Conservation (phyloP, 495 filamentous ascomycete species). For the Aspergillus saccharolyticus region DNA sequence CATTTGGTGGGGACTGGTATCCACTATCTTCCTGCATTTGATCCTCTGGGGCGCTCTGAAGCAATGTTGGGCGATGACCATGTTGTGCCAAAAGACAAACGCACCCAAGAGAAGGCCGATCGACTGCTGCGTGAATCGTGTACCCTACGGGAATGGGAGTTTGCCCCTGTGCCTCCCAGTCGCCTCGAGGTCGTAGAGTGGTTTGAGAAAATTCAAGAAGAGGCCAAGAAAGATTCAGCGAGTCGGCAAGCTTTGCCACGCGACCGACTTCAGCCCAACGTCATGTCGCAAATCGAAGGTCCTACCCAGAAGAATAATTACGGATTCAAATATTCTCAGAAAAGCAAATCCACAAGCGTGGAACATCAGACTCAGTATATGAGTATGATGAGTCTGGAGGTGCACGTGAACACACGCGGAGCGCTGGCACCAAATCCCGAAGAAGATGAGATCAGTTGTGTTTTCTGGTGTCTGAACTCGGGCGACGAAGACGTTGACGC, state of each 20-base stretch:
- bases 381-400: conserved; percentile 91
- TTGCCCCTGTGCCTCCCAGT: conserved; percentile 58
- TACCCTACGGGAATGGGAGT: conserved; percentile 35
- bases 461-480: conserved; percentile 87
- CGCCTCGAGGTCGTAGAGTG: conserved; percentile 66
- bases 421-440: conserved; percentile 79
- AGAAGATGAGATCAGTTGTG: conserved; percentile 79
- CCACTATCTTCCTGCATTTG: conserved; percentile 75
- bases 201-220: conserved; percentile 43
- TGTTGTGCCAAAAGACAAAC: conserved; percentile 39
- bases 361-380: conserved; percentile 88
- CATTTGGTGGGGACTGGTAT: conserved; percentile 67
- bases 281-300: conserved; percentile 81
- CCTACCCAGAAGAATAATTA: conserved; percentile 80
- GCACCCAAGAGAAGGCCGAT: conserved; percentile 46
- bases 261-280: conserved; percentile 22
- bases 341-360: conserved; percentile 66
- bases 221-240: neutral
- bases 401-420: conserved; percentile 89
- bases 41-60: conserved; percentile 54
- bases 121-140: conserved; percentile 40
- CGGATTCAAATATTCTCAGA: conserved; percentile 86
- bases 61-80: conserved; percentile 52
- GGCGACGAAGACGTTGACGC: conserved; percentile 56
- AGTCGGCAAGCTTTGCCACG: conserved; percentile 5